Percentiles rank a stretch among this genome's conserved stretches.
These are phyloP conservation scores for Mesembryanthemum crystallinum DNA, from an alignment of 148 eudicot species.

Conservation along the genomic window DNA sequence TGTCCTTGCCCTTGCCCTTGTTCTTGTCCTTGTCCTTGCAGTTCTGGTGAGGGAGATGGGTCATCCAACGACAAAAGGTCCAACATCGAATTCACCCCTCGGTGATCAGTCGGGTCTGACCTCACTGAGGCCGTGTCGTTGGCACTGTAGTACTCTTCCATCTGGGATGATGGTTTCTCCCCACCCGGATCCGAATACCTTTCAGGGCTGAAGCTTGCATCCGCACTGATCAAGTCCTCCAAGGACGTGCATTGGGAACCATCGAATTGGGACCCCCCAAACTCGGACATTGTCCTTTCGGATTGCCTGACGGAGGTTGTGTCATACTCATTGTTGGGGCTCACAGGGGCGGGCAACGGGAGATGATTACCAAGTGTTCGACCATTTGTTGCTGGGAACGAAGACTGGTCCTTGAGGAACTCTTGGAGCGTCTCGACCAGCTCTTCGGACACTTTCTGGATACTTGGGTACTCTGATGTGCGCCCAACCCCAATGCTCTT, in stretches of 20 bases:
- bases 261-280: conserved; percentile 13
- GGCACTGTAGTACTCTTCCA: conserved; percentile 27
- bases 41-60: conserved; percentile 22
- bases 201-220: conserved; percentile 48
- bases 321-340: conserved; percentile 17
- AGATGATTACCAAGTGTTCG: conserved; percentile 20
- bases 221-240: conserved; percentile 59
- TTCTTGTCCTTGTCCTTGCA: conserved; percentile 2
- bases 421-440: conserved; percentile 60
- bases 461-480: conserved; percentile 65
- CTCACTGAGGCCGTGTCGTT: conserved; percentile 45
- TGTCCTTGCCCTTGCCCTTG: conserved; percentile 7
- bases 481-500: conserved; percentile 60
- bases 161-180: conserved; percentile 18
- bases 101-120: conserved; percentile 44
- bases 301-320: conserved; percentile 9
- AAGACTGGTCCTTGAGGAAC: conserved; percentile 68
- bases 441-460: conserved; percentile 57
- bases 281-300: conserved; percentile 18
- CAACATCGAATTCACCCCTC: conserved; percentile 15
- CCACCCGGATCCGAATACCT: conserved; percentile 47
- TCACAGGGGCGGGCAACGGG: conserved; percentile 31
- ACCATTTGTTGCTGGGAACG: conserved; percentile 37
- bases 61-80: conserved; percentile 53
- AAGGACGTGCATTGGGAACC: conserved; percentile 41